A percentile compares a stretch with the other conserved stretches of the same genome.
These are phyloP conservation scores for Anisodus tanguticus DNA, from an alignment of 257 asterid species.

Conservation along the genomic window DNA sequence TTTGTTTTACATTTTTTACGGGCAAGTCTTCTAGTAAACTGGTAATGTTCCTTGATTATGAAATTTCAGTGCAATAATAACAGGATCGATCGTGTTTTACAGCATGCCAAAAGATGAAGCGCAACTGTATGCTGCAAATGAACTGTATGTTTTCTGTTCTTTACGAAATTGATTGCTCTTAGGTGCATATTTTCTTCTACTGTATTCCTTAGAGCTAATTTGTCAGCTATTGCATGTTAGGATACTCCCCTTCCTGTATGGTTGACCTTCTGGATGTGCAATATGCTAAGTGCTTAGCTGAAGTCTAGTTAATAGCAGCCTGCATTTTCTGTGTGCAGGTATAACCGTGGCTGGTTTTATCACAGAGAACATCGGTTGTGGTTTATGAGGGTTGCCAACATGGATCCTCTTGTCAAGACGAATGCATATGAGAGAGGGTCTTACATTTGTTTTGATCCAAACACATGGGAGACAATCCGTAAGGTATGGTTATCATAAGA, in stretches of 20 bases:
- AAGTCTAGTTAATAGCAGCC: background rate
- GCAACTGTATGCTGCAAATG: constrained; percentile 83
- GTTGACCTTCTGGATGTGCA: background rate
- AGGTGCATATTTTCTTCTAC: constrained; percentile 9
- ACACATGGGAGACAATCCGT: constrained; percentile 67
- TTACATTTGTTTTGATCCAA: constrained; percentile 77
- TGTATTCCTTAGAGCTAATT: constrained; percentile 21
- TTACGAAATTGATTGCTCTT: constrained; percentile 19
- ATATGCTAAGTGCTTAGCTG: constrained; percentile 7
- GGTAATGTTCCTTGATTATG: constrained; percentile 11
- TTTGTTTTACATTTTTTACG: constrained; percentile 77
- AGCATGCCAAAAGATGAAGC: constrained; percentile 98
- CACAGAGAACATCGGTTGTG: constrained; percentile 73
- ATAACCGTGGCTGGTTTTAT: constrained; percentile 83
- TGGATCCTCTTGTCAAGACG: constrained; percentile 74
- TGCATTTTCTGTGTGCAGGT: constrained; percentile 44
- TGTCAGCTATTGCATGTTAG: constrained; percentile 24
- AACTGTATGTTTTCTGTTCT: constrained; percentile 61
- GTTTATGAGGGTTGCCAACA: constrained; percentile 63
- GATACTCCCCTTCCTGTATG: background rate
- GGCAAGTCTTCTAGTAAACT: constrained; percentile 46
- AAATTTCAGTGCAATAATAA: constrained; percentile 16
- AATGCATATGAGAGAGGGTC: constrained; percentile 69
- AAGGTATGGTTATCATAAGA: constrained; percentile 54
- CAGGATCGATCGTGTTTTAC: constrained; percentile 37